These are phyloP conservation scores for Colletotrichum chlorophyti DNA, from an alignment of 2,329 filamentous ascomycete genomes.

Conservation along the genomic window DNA sequence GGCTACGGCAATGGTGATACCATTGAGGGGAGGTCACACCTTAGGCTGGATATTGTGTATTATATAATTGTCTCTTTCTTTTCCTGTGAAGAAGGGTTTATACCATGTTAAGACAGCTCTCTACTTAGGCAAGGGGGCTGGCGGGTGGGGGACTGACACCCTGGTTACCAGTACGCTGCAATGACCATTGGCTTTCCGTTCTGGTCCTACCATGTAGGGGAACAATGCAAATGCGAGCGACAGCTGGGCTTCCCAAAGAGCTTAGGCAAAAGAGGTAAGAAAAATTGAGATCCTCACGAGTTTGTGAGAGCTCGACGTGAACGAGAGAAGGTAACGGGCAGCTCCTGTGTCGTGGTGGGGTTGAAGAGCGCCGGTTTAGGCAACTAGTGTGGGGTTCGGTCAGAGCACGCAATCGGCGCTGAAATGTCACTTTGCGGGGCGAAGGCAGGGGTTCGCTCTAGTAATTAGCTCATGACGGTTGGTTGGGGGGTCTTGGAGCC, in stretches of 20 bases:
- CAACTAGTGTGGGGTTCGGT: slow-evolving; percentile 36
- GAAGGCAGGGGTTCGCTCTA: slow-evolving; percentile 11
- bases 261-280: too few species aligned
- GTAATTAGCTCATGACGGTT: too few species aligned
- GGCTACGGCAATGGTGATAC: slow-evolving; percentile 29
- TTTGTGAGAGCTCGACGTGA: background rate
- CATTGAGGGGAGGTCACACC: slow-evolving; percentile 27
- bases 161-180: too few species aligned
- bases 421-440: slow-evolving; percentile 30
- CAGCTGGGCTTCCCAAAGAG: too few species aligned
- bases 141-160: too few species aligned
- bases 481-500: too few species aligned
- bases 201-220: too few species aligned
- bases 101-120: too few species aligned
- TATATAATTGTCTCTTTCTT: slow-evolving; percentile 2
- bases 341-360: background rate
- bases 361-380: slow-evolving; percentile 32
- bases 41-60: background rate
- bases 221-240: too few species aligned
- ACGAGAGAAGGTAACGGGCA: too few species aligned
- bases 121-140: too few species aligned
- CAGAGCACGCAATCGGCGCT: slow-evolving; percentile 42
- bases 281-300: background rate
- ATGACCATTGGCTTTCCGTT: too few species aligned
- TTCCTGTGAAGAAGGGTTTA: background rate